Evolutionary conservation across 2,329 filamentous ascomycete species (phyloP).

Genomic region (Curvularia eragrostidis): DNA sequence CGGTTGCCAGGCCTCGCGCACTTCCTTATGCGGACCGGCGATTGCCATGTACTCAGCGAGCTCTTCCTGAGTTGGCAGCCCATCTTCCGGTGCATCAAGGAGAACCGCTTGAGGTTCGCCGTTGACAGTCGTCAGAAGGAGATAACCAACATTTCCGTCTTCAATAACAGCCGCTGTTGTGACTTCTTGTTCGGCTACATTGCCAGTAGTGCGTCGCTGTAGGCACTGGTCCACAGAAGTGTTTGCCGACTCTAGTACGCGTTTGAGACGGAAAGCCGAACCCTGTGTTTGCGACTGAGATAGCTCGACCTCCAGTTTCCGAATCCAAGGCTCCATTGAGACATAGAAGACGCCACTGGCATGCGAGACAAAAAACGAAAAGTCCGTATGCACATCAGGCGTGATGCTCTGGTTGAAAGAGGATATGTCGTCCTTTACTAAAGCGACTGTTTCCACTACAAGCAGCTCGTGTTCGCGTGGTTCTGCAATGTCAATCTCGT

Average conservation of each 20-base stretch:
- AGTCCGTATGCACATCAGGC: conserved; percentile 61
- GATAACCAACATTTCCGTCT: conserved; percentile 64
- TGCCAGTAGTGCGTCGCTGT: conserved; percentile 35
- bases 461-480: conserved; percentile 38
- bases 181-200: conserved; percentile 40
- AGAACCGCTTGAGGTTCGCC: conserved; percentile 59
- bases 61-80: conserved; percentile 37
- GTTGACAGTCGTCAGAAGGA: conserved; percentile 60
- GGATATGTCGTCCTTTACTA: conserved; percentile 29
- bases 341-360: conserved; percentile 61
- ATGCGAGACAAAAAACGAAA: conserved; percentile 66
- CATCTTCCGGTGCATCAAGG: conserved; percentile 57
- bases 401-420: conserved; percentile 63
- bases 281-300: conserved; percentile 59
- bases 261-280: conserved; percentile 62
- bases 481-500: conserved; percentile 28
- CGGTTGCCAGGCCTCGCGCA: conserved; percentile 71
- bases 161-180: conserved; percentile 61
- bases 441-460: conserved; percentile 53
- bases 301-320: conserved; percentile 64
- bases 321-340: conserved; percentile 64
- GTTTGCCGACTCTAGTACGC: conserved; percentile 60
- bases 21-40: conserved; percentile 51
- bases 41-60: conserved; percentile 34
- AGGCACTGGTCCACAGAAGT: conserved; percentile 59